Percentiles rank a stretch among this genome's conserved stretches.
Conservation (phyloP, 768 basidiomycete species). For the Stropharia rugosoannulata region DNA sequence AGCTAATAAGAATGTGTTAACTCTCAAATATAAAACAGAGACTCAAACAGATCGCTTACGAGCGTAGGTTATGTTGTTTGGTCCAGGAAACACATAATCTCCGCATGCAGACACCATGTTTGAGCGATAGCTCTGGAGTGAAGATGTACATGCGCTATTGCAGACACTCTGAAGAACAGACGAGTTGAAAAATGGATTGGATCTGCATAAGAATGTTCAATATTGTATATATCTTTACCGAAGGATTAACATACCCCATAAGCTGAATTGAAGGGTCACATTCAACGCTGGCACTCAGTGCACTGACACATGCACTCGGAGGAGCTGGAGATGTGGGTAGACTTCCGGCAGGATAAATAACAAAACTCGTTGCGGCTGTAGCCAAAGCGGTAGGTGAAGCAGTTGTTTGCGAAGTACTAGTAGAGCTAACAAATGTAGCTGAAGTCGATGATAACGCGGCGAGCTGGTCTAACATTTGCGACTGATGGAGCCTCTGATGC, state of each 20-base stretch:
- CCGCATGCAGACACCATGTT: conserved; percentile 20
- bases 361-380: not conserved
- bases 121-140: conserved; percentile 18
- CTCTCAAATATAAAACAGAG: not conserved
- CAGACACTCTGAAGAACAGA: conserved; percentile 14
- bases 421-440: conserved; percentile 3
- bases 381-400: not conserved
- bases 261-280: conserved; percentile 13
- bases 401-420: conserved; percentile 3
- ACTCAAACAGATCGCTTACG: not conserved
- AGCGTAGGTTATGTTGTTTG: conserved; percentile 18
- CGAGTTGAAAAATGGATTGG: conserved; percentile 5
- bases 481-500: not conserved
- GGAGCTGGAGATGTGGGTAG: conserved; percentile 11
- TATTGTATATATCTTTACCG: not conserved
- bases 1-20: not conserved
- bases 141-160: conserved; percentile 15
- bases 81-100: conserved; percentile 12
- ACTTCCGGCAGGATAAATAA: conserved; percentile 7
- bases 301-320: conserved; percentile 8
- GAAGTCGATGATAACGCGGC: not conserved
- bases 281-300: conserved; percentile 7
- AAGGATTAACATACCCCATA: conserved; percentile 5
- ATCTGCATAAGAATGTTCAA: not conserved
- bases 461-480: conserved; percentile 1